Conservation (phyloP, 2,329 filamentous ascomycete genomes). For the Cladophialophora immunda region DNA sequence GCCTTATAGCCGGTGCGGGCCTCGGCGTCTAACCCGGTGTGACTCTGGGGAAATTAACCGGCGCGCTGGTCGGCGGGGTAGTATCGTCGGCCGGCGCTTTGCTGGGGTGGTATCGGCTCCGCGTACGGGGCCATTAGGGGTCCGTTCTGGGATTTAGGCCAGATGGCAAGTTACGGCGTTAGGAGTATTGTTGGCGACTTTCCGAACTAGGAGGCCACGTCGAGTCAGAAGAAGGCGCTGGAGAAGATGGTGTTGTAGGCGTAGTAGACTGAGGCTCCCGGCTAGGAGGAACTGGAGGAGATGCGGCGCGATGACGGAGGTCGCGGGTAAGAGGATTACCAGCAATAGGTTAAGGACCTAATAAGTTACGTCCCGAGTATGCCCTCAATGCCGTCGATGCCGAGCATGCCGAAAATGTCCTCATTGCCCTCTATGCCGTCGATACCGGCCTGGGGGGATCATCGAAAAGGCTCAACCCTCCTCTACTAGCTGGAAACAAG, state of each 20-base stretch:
- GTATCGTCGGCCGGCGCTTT: slow-evolving; percentile 27
- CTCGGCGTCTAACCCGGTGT: slow-evolving; percentile 42
- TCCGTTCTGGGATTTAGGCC: slow-evolving; percentile 32
- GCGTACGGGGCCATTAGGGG: slow-evolving; percentile 30
- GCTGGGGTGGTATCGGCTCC: slow-evolving; percentile 30
- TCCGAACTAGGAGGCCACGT: slow-evolving; percentile 30
- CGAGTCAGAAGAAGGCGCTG: slow-evolving; percentile 30
- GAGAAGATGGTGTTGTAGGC: slow-evolving; percentile 33
- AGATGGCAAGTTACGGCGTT: slow-evolving; percentile 31
- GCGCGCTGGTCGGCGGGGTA: slow-evolving; percentile 29
- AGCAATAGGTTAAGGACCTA: slow-evolving; percentile 26
- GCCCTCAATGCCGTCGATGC: slow-evolving; percentile 26
- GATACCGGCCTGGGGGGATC: slow-evolving; percentile 26
- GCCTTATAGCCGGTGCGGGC: slow-evolving; percentile 50
- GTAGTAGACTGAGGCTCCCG: slow-evolving; percentile 25
- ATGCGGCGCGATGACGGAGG: slow-evolving; percentile 29
- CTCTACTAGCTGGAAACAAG: slow-evolving; percentile 6
- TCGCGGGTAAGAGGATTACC: slow-evolving; percentile 18
- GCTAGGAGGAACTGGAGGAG: slow-evolving; percentile 28
- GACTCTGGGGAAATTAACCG: slow-evolving; percentile 29
- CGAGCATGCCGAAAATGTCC: no score
- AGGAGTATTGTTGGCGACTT: slow-evolving; percentile 31
- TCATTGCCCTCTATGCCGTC: slow-evolving; percentile 19
- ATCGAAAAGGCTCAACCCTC: slow-evolving; percentile 11
- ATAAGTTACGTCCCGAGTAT: slow-evolving; percentile 29